phyloP scores from a whole-genome alignment of 306 rosid species.

The Pyrus bretschneideri region DNA sequence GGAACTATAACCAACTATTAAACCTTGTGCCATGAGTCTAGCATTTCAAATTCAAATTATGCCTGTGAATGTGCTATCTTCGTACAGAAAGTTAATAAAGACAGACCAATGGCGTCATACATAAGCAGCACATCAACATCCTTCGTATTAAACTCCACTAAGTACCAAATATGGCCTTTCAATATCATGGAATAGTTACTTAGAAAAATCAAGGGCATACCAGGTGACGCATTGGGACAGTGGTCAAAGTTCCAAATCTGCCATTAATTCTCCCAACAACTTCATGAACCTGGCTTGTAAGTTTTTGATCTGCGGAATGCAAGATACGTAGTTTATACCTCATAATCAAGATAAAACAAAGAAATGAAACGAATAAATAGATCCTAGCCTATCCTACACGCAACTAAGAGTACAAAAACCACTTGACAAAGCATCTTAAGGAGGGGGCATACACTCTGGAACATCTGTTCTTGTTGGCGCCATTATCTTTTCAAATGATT shows the following conservation, averaged over 20 bases:
- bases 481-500: not conserved
- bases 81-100: not conserved
- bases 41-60: not conserved
- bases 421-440: constrained; percentile 10
- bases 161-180: not conserved
- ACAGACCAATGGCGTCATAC: not conserved
- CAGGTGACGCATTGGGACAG: constrained; percentile 94
- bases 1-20: not conserved
- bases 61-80: not conserved
- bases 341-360: not conserved
- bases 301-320: constrained; percentile 75
- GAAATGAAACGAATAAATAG: not conserved
- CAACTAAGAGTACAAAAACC: not conserved
- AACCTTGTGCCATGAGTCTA: not conserved
- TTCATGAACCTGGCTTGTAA: constrained; percentile 94
- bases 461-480: constrained; percentile 94
- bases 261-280: constrained; percentile 93
- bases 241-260: constrained; percentile 64
- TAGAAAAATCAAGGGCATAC: constrained; percentile 28
- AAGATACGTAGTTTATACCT: constrained; percentile 16
- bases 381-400: not conserved
- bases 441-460: constrained; percentile 69
- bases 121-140: not conserved
- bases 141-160: not conserved
- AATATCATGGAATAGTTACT: not conserved